Evolutionary conservation across 495 filamentous ascomycete species (phyloP).

Genomic region (Aspergillus biplanus): DNA sequence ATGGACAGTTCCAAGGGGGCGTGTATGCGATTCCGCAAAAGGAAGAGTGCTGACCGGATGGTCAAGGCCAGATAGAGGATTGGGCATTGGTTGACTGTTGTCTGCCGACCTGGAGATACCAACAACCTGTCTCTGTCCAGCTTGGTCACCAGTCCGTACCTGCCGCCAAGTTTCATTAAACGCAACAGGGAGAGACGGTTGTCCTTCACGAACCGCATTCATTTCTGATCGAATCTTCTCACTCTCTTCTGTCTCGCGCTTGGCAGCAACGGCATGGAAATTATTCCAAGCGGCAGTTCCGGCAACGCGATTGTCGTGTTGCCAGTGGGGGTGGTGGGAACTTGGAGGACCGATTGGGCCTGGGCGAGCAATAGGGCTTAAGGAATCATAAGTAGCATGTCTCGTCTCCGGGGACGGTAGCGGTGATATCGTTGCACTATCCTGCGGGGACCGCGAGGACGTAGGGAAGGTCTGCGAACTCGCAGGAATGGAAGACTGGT

Average conservation of each 20-base stretch:
- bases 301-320: conserved; percentile 36
- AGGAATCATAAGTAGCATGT: conserved; percentile 39
- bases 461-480: conserved; percentile 38
- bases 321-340: conserved; percentile 43
- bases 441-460: conserved; percentile 35
- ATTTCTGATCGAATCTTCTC: conserved; percentile 43
- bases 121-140: conserved; percentile 44
- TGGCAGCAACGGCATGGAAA: conserved; percentile 45
- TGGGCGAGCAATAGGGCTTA: conserved; percentile 47
- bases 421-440: conserved; percentile 35
- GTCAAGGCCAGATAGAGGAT: conserved; percentile 43
- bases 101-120: conserved; percentile 36
- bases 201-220: conserved; percentile 40
- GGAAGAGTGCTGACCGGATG: conserved; percentile 40
- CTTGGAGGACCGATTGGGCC: conserved; percentile 58
- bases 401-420: conserved; percentile 43
- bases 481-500: conserved; percentile 38
- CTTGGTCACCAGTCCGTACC: conserved; percentile 52
- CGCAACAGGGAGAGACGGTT: conserved; percentile 42
- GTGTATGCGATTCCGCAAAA: conserved; percentile 39
- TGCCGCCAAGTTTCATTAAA: conserved; percentile 71
- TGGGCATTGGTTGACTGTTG: conserved; percentile 32
- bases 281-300: conserved; percentile 53
- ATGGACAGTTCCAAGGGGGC: conserved; percentile 42
- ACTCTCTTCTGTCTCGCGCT: conserved; percentile 48